Evolutionary conservation across 305 asterid species (phyloP).

Genomic region (Fraxinus platypoda): DNA sequence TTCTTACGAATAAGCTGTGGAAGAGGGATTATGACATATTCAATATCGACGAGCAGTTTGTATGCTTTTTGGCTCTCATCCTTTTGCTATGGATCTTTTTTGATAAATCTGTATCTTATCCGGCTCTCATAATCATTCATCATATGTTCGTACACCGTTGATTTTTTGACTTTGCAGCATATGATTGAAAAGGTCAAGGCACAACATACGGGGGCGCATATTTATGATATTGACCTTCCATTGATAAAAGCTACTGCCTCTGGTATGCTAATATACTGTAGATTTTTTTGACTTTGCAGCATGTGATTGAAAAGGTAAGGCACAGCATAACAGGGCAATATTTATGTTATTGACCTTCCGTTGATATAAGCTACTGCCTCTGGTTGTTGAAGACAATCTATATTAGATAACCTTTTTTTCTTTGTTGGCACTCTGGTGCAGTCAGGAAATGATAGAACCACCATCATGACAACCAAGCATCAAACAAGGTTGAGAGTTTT

Average conservation of each 20-base stretch:
- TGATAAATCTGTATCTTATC: constrained; percentile 7
- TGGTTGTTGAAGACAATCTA: constrained; percentile 55
- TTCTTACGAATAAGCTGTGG: constrained; percentile 70
- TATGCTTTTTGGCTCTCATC: constrained; percentile 37
- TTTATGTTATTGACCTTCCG: constrained; percentile 60
- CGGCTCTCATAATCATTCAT: constrained; percentile 12
- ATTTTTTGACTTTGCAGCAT: constrained; percentile 47
- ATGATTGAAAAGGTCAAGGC: constrained; percentile 58
- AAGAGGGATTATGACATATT: constrained; percentile 89
- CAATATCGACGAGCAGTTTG: constrained; percentile 72
- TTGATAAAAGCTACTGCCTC: constrained; percentile 41
- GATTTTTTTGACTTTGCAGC: constrained; percentile 40
- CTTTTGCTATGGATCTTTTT: constrained; percentile 21
- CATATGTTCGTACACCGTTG: constrained; percentile 11
- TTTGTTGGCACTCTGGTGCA: neutral
- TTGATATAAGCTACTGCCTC: constrained; percentile 53
- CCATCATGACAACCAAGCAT: neutral
- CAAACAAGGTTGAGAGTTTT: neutral
- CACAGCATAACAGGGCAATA: constrained; percentile 44
- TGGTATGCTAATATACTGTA: neutral
- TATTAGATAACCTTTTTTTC: constrained; percentile 9
- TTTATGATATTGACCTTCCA: constrained; percentile 61
- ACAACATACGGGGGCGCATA: constrained; percentile 42
- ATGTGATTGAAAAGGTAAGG: constrained; percentile 59
- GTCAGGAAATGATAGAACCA: neutral